Evolutionary conservation across 768 basidiomycete genomes (phyloP), one percentile per base, ranked within the genome.

Genomic region (Pleurotus salmoneostramineus): DNA sequence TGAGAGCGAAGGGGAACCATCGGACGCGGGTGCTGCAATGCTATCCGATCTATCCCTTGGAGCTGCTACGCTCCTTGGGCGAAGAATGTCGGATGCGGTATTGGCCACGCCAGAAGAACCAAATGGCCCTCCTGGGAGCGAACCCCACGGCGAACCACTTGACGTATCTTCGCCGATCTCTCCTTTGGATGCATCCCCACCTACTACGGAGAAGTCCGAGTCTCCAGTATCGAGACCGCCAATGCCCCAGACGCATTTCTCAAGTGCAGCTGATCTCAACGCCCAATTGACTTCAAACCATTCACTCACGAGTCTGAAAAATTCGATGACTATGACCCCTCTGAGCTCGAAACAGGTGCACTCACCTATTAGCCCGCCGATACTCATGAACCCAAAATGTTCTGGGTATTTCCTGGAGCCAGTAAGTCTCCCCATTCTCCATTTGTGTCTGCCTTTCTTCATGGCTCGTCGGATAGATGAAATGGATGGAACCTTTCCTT

Each of bases 391-490:
- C 66, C 76, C 88, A 11, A 87, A 88, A 64, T 98, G 97, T 71
- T 96, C 95, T 1, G 95, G 95, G 6, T 99, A 99, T 71, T 98
- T 98, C 67, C 85, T 98, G 46, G 96, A 98, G 69, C 94, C 95
- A 35, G 93, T 97, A 65, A 63, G 91, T 79, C 6, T 17, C 17
- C 58, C 48, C 50, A 15, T 57, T 15, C 6, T 11, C 15, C 10
- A 12, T 60, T 21, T 56, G 7, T 10, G 31, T 40, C 4, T 58
- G 43, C 33, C 34, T 35, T 12, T 47, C 47, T 55, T 31, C 32
- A 34, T 6, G 37, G 27, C 50, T 32, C 40, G 43, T 34, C 58
- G 12, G 15, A 4, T 62, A 92, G 94, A 87, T 97, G 84, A 88
- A 87, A 65, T 99, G 96, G 97, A 99, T 99, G 96, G 87, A 93